Evolutionary conservation across 2,329 filamentous ascomycete genomes (phyloP).

Genomic region (Tympanopsis confertula): DNA sequence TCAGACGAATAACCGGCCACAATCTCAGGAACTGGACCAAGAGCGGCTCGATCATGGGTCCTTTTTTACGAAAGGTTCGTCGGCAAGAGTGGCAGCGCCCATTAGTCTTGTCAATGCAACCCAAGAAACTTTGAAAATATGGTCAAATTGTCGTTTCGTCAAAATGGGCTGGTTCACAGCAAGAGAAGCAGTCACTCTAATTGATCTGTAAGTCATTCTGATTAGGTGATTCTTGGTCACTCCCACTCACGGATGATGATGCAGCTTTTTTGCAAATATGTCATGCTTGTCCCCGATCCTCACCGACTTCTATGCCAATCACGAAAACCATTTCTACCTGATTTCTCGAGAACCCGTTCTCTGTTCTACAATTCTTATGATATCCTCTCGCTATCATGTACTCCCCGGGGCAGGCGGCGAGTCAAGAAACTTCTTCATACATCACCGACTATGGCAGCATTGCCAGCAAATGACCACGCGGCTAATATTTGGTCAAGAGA

Average conservation of each 20-base stretch:
- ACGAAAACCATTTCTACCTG: constrained; percentile 31
- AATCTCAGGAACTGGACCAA: no score
- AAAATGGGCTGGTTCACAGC: constrained; percentile 43
- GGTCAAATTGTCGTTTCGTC: constrained; percentile 37
- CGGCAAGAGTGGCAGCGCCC: no score
- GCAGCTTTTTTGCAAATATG: constrained; percentile 35
- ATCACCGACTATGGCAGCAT: constrained; percentile 39
- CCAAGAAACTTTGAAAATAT: constrained; percentile 25
- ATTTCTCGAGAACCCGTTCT: constrained; percentile 38
- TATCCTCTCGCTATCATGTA: constrained; percentile 37
- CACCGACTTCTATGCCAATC: constrained; percentile 33
- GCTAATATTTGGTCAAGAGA: constrained; percentile 40
- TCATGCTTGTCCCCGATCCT: constrained; percentile 36
- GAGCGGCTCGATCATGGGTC: no score
- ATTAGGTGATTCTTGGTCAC: constrained; percentile 6
- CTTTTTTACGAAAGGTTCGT: no score
- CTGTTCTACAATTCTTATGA: constrained; percentile 39
- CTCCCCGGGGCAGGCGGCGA: constrained; percentile 27
- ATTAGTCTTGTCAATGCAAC: no score
- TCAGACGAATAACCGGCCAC: no score
- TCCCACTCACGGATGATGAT: constrained; percentile 1
- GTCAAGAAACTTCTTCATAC: constrained; percentile 37
- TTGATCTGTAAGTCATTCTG: constrained; percentile 27
- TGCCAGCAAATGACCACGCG: constrained; percentile 38
- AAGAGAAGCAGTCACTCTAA: constrained; percentile 36